Base-by-base conservation (phyloP, 176 grass and related monocot genomes). In the Bromus sterilis region DNA sequence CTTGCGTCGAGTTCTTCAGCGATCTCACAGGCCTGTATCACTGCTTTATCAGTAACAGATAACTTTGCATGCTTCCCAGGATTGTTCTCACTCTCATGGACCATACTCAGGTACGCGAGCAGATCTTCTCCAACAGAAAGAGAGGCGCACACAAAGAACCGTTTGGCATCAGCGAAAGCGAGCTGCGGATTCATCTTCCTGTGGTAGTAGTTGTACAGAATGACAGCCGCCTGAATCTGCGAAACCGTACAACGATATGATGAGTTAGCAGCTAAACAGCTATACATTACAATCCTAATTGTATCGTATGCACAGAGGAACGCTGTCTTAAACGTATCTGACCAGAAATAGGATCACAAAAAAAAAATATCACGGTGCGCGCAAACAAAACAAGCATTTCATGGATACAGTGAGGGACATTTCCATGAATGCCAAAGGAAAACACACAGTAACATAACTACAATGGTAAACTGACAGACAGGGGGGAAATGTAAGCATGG, bases 201-300 rank as follows among this genome's bases (percentile, higher is more conserved):
- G 44, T 97, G 85, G 80, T 92, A 94, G 77, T 91, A 97, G 28
- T 97, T 97, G 36, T 90, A 97, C 29, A 97, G 39, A 55, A 97
- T 43, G 21, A 87, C 87, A 62, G 87, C n/a, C n/a, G 85, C 67
- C 37, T 92, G 94, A 69, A 97, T 73, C 94, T 97, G 89, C 69
- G 61, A 67, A 72, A 15, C 41, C 3, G 56, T 6, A 76, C 10
- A 24, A 9, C 15, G 33, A 44, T 15, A 11, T 36, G 30, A 69
- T 59, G 26, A 78, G 81, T 18, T 51, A 56, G 28, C 31, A 65
- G 14, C 15, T 69, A 64, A 10, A 25, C 46, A 57, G 56, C 28
- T 26, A 32, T 64, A 20, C 36, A 14, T 66, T 49, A 66, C 61
- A 68, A 68, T 28, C 29, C 32, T 56, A 36, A 36, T 36, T 21